Evolutionary conservation across 31 red algal species (phyloP).

Genomic region (Porphyra umbilicalis): DNA sequence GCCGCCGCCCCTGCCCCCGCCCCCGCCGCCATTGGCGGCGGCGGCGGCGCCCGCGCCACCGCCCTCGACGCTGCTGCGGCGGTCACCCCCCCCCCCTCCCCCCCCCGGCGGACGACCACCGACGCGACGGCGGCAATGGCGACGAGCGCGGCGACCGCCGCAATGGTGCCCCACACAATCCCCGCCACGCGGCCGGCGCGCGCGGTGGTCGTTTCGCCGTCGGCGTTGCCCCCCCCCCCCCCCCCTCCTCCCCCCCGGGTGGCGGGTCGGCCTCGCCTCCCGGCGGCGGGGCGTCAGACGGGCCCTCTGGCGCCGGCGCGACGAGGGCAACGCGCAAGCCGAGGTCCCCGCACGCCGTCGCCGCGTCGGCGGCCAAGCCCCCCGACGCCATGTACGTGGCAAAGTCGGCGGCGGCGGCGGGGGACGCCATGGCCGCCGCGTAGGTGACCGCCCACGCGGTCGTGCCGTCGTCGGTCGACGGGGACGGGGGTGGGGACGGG

Average conservation of each 20-base stretch:
- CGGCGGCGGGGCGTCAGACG: too few species aligned
- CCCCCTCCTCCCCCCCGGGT: background rate
- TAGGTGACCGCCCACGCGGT: background rate
- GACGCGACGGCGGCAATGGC: background rate
- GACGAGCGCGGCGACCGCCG: background rate
- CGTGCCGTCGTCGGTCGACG: background rate
- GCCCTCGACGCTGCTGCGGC: too few species aligned
- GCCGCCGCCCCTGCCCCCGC: too few species aligned
- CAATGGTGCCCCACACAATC: background rate
- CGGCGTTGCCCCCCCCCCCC: background rate
- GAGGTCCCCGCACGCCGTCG: background rate
- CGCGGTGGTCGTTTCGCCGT: background rate
- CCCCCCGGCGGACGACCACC: background rate
- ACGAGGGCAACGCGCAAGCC: background rate
- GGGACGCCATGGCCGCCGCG: background rate
- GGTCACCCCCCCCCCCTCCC: background rate
- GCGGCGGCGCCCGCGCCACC: background rate
- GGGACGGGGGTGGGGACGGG: background rate
- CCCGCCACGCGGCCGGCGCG: background rate
- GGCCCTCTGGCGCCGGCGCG: background rate
- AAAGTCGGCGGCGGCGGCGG: background rate
- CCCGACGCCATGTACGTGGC: background rate
- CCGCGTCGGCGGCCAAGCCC: background rate
- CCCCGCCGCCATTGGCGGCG: background rate
- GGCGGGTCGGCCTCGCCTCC: too few species aligned